A percentile compares a stretch with the other conserved stretches of the same genome.
Evolutionary conservation across 495 filamentous ascomycete species (phyloP).

Genomic region (Cudoniella acicularis): DNA sequence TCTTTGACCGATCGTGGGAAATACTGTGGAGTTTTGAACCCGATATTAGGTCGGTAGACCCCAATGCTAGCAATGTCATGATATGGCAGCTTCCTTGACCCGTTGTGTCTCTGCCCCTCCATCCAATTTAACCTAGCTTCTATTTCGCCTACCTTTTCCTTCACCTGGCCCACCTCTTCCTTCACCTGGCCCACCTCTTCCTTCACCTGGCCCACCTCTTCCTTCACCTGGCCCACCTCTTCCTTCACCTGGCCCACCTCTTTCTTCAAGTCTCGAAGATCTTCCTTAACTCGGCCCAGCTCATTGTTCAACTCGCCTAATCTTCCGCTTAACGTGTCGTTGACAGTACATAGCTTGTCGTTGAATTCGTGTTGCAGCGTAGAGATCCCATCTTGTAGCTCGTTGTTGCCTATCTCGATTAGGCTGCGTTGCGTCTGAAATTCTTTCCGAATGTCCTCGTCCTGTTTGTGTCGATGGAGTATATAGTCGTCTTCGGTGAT

Average conservation of each 20-base stretch:
- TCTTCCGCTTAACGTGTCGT: constrained; percentile 2
- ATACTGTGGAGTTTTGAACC: background rate
- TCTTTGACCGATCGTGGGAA: background rate
- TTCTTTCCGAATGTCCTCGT: background rate
- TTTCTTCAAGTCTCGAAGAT: background rate
- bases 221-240: background rate
- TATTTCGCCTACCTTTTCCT: constrained; percentile 1
- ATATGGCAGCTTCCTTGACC: background rate
- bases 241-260: background rate
- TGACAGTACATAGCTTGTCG: background rate
- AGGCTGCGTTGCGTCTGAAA: background rate
- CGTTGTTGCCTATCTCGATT: background rate
- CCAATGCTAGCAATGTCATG: background rate
- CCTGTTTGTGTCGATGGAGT: background rate
- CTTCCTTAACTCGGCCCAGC: background rate
- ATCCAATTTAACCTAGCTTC: background rate
- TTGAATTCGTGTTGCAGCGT: background rate
- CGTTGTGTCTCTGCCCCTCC: background rate
- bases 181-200: background rate
- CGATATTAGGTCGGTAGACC: background rate
- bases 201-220: background rate
- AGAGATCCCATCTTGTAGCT: background rate
- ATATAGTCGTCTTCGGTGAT: background rate
- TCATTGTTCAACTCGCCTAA: background rate
- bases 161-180: background rate